Evolutionary conservation across 768 basidiomycete species (phyloP), one percentile per base, ranked within the genome.

Genomic region (Auriculariales sp.): DNA sequence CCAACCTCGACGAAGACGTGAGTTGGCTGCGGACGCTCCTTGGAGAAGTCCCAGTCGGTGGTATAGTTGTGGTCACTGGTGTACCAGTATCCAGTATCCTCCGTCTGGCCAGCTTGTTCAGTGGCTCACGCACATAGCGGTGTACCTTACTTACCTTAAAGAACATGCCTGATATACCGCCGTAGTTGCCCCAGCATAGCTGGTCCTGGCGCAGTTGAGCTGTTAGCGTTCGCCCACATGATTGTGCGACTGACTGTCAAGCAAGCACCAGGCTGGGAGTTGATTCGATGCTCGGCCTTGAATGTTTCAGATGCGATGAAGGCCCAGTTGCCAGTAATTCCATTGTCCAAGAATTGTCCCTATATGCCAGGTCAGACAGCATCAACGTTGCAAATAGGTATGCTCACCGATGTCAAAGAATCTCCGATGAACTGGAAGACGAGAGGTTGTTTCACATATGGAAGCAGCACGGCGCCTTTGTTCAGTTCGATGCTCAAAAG

Each of bases 1-100:
- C 76, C 73, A 46, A 78, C 74, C 55, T 77, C 73, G n/a, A 77
- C 71, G 2, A 78, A 69, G 49, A 78, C 57, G 52, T 77, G 74
- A 2, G 74, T 75, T 4, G 74, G 60, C 0, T 63, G 52, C 7
- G 74, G 73, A 3, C 58, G 55, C 53, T 80, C 75, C 3, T 66
- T 62, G 3, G 58, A 52, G 55, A 80, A 78, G 54, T 78, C 56
- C 75, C 76, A 79, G 3, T 73, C 70, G 1, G 77, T 78, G 3
- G 75, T 78, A 60, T 65, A 78, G 58, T 78, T 78, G 61, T 79
- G 77, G 55, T 77, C 72, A 14, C 65, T 62, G 0, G 70, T 73
- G 56, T 71, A 72, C 56, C 66, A 73, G 54, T 66, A 78, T 0
- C 74, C 74, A 2, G 71, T 74, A 54, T 79, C 74, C 58, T 78